Evolutionary conservation across 768 basidiomycete genomes (phyloP).

Genomic region (Boletus sp.): DNA sequence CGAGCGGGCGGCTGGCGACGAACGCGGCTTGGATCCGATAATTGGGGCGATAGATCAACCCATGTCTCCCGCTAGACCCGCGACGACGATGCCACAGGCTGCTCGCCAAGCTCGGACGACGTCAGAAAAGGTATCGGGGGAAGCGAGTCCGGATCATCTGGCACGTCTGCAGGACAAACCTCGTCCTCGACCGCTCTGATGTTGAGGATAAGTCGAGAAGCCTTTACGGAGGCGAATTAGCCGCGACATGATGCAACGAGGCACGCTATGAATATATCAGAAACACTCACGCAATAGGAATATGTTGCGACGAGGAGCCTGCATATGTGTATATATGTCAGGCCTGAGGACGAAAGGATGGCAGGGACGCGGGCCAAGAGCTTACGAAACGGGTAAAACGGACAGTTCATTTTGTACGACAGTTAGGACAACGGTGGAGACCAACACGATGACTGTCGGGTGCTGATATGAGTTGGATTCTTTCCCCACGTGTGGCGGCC

Average conservation of each 20-base stretch:
- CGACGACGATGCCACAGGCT: slow-evolving; percentile 10
- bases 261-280: neutral
- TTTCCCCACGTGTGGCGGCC: neutral
- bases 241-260: neutral
- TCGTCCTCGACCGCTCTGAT: slow-evolving; percentile 6
- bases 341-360: neutral
- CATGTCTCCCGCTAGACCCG: neutral
- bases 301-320: slow-evolving; percentile 17
- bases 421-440: slow-evolving; percentile 14
- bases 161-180: neutral
- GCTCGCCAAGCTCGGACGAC: neutral
- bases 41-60: no score
- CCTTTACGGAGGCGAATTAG: slow-evolving; percentile 3
- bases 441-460: slow-evolving; percentile 11
- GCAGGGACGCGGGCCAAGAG: neutral
- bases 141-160: slow-evolving; percentile 5
- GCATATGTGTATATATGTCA: slow-evolving; percentile 5
- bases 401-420: slow-evolving; percentile 14
- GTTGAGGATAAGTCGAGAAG: slow-evolving; percentile 21
- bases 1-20: no score
- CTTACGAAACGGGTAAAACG: slow-evolving; percentile 15
- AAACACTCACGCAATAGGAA: slow-evolving; percentile 20
- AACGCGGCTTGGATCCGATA: neutral
- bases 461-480: neutral
- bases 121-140: neutral